Base-by-base conservation (phyloP, 306 rosid species). In the Astragalus glycyphyllos region DNA sequence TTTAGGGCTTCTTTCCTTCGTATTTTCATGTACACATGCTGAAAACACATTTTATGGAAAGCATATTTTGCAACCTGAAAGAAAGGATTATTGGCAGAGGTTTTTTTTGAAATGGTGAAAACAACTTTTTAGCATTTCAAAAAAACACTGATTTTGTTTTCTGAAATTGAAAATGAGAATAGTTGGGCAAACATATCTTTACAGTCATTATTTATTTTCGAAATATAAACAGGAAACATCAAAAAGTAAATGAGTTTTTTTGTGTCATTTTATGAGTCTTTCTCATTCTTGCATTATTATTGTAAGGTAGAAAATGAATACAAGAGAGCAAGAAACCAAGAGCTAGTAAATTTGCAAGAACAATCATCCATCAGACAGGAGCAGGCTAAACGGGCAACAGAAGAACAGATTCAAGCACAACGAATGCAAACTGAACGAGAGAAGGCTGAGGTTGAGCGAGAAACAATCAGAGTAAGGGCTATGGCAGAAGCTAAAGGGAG, bases 401-500 rank as follows among this genome's bases (percentile, higher is more conserved):
- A 95, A 74, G 99, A 91, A 58, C 96, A 91, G 71, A 95, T 95
- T 79, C 99, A 95, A 81, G 96, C 91, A 8, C 96, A 89, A 41
- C 87, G 96, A 41, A 84, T 95, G 45, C 96, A 87, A 77, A 91
- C 96, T 10, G 99, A 91, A 84, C 79, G 87, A 71, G 97, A 95
- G 87, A 87, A 85, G 74, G 97, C 99, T 70, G 97, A 91, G 81
- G 89, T 91, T 59, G 99, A 95, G 46, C 92, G 97, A 41, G 96
- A 95, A 79, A 95, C 97, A 14, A 87, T 95, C 53, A 82, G 85
- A 86, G 89, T 89, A 72, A 89, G 81, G 80, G 95, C 96, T 61
- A 82, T 89, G 77, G 97, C 99, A 61, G 96, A 95, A 79, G 99
- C 97, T 58, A 97, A 95, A 80, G 97, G 89, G 73, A 86, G 96